A percentile compares a stretch with the other conserved stretches of the same genome.
phyloP scores from a whole-genome alignment of 176 grass and related monocot species.

The Bromus sterilis region DNA sequence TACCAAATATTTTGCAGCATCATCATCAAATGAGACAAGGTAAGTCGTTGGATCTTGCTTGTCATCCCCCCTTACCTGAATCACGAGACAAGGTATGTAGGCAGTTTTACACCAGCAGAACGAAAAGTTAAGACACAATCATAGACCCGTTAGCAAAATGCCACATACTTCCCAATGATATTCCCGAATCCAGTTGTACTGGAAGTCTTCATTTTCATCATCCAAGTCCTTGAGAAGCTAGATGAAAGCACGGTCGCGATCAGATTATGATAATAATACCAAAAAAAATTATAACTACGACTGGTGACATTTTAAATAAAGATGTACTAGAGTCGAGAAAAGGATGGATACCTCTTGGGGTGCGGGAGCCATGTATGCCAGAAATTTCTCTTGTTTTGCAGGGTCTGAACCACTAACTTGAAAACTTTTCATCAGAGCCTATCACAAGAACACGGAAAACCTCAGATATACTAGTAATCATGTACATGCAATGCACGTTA shows the following conservation, averaged over 20 bases:
- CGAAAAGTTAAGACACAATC: background rate
- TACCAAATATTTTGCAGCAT: slow-evolving; percentile 95
- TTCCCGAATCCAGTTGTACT: slow-evolving; percentile 85
- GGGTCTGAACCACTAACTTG: slow-evolving; percentile 72
- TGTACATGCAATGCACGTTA: background rate
- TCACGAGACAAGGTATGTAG: slow-evolving; percentile 18
- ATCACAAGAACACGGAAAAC: slow-evolving; percentile 13
- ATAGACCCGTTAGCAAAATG: background rate
- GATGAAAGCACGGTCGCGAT: slow-evolving; percentile 23
- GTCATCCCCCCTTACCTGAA: slow-evolving; percentile 79
- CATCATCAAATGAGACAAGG: slow-evolving; percentile 75
- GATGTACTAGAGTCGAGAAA: background rate
- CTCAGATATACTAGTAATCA: background rate
- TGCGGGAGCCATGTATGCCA: slow-evolving; percentile 89
- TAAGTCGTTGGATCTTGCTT: slow-evolving; percentile 90
- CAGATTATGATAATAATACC: background rate
- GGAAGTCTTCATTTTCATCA: slow-evolving; percentile 75
- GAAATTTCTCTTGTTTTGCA: slow-evolving; percentile 77
- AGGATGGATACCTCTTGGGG: slow-evolving; percentile 53
- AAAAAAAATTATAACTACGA: background rate
- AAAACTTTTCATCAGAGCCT: slow-evolving; percentile 99
- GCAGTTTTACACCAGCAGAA: slow-evolving; percentile 1
- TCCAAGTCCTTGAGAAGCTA: slow-evolving; percentile 73
- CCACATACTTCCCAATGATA: slow-evolving; percentile 96
- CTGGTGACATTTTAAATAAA: background rate